Conservation (phyloP, 164 flowering plant genomes). For the Vitis cinerea region DNA sequence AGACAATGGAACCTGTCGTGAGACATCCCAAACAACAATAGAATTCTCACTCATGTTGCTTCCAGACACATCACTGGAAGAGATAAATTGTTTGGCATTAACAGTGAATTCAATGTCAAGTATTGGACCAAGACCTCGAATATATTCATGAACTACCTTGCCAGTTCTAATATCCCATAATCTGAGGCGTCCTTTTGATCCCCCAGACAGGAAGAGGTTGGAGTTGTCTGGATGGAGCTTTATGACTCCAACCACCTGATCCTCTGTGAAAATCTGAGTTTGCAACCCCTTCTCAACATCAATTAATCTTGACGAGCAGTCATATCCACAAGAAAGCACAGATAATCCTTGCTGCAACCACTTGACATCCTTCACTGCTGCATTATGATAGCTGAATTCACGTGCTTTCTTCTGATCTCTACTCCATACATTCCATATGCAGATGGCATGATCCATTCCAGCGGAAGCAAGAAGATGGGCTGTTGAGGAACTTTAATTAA, state of each 20-base stretch:
- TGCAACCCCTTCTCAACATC: conserved; percentile 83
- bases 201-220: conserved; percentile 82
- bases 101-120: conserved; percentile 73
- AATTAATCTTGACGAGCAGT: conserved; percentile 63
- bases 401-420: conserved; percentile 55
- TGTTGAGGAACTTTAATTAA: conserved; percentile 44
- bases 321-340: conserved; percentile 94
- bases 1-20: conserved; percentile 78
- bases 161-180: conserved; percentile 82
- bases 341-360: conserved; percentile 76
- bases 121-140: conserved; percentile 67
- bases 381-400: conserved; percentile 52
- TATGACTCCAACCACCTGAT: conserved; percentile 66
- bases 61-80: conserved; percentile 78
- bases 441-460: conserved; percentile 78
- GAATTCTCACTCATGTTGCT: conserved; percentile 81
- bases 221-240: conserved; percentile 68
- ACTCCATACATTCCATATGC: conserved; percentile 92
- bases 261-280: conserved; percentile 60
- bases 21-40: conserved; percentile 87
- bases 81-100: conserved; percentile 67
- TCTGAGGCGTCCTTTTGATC: conserved; percentile 66
- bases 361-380: conserved; percentile 81
- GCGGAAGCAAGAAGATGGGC: conserved; percentile 98
- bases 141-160: conserved; percentile 57